phyloP scores from a whole-genome alignment of 441 rosid species.

The Metrosideros polymorpha region DNA sequence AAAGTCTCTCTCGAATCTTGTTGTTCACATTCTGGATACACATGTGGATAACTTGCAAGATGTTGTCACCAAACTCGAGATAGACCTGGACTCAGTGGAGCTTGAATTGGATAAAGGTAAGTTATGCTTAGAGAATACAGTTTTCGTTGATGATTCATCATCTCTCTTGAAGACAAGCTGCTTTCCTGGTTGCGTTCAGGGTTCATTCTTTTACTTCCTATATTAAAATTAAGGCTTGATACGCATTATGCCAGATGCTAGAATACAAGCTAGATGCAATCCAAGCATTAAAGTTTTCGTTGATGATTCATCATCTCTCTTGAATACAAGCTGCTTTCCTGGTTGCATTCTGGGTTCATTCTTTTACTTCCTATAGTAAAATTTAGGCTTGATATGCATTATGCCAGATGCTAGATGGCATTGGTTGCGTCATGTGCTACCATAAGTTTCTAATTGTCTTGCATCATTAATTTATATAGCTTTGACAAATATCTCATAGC shows the following conservation, averaged over 20 bases:
- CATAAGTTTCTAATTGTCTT: neutral
- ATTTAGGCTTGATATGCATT: neutral
- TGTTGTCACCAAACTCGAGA: constrained; percentile 77
- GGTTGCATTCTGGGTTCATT: neutral
- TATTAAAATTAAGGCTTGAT: neutral
- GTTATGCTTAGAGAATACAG: neutral
- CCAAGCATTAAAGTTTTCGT: too few species aligned
- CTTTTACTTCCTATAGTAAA: neutral
- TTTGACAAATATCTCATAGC: neutral
- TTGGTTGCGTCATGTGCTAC: neutral
- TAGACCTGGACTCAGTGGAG: constrained; percentile 81
- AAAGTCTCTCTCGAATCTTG: constrained; percentile 70
- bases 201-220: neutral
- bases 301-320: too few species aligned
- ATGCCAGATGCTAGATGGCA: neutral
- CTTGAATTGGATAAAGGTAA: constrained; percentile 84
- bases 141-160: neutral
- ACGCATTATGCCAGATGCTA: too few species aligned
- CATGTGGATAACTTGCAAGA: constrained; percentile 95
- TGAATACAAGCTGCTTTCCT: neutral
- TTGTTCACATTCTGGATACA: constrained; percentile 76
- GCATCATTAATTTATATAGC: neutral
- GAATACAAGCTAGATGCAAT: too few species aligned
- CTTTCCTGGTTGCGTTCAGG: neutral
- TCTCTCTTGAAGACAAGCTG: neutral